Evolutionary conservation across 441 rosid genomes (phyloP).

Genomic region (Hypseocharis bilobata): DNA sequence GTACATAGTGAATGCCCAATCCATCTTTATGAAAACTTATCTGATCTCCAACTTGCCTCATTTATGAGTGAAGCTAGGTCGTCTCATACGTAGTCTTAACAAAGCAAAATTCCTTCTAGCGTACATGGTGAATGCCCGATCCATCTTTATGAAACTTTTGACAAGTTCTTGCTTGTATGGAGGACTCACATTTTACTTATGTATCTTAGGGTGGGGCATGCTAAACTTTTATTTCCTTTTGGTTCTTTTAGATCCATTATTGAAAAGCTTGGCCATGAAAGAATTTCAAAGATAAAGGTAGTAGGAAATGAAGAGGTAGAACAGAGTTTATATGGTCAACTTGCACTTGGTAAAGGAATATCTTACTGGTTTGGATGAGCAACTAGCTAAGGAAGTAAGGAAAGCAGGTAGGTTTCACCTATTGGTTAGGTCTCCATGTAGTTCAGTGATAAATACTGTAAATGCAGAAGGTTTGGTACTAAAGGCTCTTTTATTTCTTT

Average conservation of each 20-base stretch:
- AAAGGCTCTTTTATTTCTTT: slow-evolving; percentile 24
- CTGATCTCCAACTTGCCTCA: background rate
- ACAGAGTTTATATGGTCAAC: slow-evolving; percentile 68
- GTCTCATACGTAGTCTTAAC: background rate
- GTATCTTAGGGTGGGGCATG: background rate
- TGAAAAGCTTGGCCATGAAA: slow-evolving; percentile 66
- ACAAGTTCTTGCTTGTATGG: background rate
- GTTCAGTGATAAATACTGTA: slow-evolving; percentile 7
- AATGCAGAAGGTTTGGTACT: slow-evolving; percentile 18
- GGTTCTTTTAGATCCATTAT: slow-evolving; percentile 50
- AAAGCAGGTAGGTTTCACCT: slow-evolving; percentile 49
- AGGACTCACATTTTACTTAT: background rate
- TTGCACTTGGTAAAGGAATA: slow-evolving; percentile 51
- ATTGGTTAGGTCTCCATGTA: slow-evolving; percentile 5
- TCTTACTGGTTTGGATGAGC: slow-evolving; percentile 56
- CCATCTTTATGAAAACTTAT: too few species aligned
- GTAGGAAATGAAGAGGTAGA: slow-evolving; percentile 57
- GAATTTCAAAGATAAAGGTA: slow-evolving; percentile 49
- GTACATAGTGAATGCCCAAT: too few species aligned
- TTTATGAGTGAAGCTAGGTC: background rate
- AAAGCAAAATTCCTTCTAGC: background rate
- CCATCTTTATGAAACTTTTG: background rate
- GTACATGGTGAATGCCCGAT: background rate
- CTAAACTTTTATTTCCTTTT: slow-evolving; percentile 10
- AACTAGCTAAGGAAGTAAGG: slow-evolving; percentile 62